Percentiles rank a stretch among this genome's conserved stretches.
These are phyloP conservation scores for Firmiana major DNA, from an alignment of 345 rosid genomes.

Conservation along the genomic window DNA sequence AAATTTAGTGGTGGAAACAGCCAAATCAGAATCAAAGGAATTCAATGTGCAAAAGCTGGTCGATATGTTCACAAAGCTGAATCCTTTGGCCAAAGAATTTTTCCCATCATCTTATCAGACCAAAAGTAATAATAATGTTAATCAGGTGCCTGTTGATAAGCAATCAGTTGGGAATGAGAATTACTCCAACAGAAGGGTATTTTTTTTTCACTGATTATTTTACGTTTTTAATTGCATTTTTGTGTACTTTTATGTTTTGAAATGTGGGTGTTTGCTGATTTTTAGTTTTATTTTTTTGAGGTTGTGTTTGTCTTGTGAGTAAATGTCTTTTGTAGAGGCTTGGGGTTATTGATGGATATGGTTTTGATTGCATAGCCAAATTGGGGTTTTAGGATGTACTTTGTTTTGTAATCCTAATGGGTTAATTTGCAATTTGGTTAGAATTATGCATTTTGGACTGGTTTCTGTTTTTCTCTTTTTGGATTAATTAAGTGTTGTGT, in stretches of 20 bases:
- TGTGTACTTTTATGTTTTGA: neutral
- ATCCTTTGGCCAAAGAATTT: conserved; percentile 83
- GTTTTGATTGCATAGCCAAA: neutral
- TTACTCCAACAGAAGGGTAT: conserved; percentile 38
- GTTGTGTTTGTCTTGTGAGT: neutral
- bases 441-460: neutral
- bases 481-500: neutral
- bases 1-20: neutral
- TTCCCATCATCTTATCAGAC: conserved; percentile 51
- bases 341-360: neutral
- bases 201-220: conserved; percentile 3
- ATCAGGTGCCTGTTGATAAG: conserved; percentile 20
- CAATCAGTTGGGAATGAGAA: conserved; percentile 21
- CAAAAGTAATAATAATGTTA: conserved; percentile 29
- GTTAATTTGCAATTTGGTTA: neutral
- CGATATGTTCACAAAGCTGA: conserved; percentile 77
- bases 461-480: neutral
- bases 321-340: neutral
- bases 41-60: conserved; percentile 66
- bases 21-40: conserved; percentile 48
- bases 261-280: neutral
- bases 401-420: conserved; percentile 2
- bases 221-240: neutral
- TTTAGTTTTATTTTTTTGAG: neutral
- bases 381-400: neutral